A percentile compares a stretch with the other conserved stretches of the same genome.
Evolutionary conservation across 176 grass and related monocot species (phyloP).

Genomic region (Alopecurus myosuroides): DNA sequence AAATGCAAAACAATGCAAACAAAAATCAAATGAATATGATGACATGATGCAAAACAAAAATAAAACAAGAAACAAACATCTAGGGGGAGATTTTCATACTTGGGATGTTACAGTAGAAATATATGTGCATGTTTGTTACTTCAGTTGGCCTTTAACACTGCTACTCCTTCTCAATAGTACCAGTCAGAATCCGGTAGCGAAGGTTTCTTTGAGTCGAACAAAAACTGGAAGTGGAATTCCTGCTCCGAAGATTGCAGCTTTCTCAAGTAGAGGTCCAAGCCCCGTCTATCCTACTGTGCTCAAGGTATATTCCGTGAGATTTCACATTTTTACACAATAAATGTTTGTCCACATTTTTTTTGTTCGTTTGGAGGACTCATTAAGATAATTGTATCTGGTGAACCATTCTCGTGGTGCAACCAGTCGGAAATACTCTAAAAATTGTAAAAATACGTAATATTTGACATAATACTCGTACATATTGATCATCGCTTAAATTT

Average conservation of each 20-base stretch:
- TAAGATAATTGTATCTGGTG: background rate
- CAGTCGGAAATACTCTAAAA: background rate
- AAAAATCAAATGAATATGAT: too few relatives aligned
- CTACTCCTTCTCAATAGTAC: background rate
- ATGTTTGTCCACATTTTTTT: background rate
- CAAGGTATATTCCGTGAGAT: conserved; percentile 22
- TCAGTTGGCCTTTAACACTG: background rate
- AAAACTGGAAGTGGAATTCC: conserved; percentile 15
- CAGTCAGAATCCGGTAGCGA: conserved; percentile 10
- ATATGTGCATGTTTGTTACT: background rate
- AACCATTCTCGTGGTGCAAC: background rate
- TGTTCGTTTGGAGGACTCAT: background rate
- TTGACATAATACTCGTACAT: background rate
- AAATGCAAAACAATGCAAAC: too few relatives aligned
- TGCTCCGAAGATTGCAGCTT: conserved; percentile 38
- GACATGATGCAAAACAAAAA: too few relatives aligned
- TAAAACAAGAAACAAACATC: too few relatives aligned
- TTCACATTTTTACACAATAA: background rate
- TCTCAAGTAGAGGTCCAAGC: conserved; percentile 47
- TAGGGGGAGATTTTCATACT: too few relatives aligned
- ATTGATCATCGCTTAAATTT: background rate
- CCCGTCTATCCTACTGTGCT: conserved; percentile 18
- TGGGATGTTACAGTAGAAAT: too few relatives aligned
- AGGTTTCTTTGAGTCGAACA: conserved; percentile 23
- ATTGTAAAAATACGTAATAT: background rate